These are phyloP conservation scores for Aureobasidium sp. DNA, from an alignment of 2,329 filamentous ascomycete genomes.

Conservation along the genomic window DNA sequence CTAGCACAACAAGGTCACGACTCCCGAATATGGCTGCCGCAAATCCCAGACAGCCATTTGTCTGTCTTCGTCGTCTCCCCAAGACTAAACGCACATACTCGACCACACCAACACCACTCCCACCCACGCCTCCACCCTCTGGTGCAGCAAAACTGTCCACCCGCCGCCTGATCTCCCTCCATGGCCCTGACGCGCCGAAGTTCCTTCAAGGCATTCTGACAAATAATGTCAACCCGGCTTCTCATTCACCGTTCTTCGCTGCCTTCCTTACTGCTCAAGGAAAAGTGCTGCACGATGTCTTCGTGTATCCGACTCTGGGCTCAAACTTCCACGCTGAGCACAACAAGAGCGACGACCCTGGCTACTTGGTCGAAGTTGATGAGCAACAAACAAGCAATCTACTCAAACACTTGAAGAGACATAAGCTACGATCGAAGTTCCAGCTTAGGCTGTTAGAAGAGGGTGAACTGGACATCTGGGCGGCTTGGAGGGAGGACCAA, in stretches of 20 bases:
- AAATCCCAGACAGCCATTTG: not conserved
- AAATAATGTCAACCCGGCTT: slow-evolving; percentile 49
- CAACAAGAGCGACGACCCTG: slow-evolving; percentile 31
- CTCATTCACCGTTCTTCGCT: slow-evolving; percentile 59
- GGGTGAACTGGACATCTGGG: slow-evolving; percentile 63
- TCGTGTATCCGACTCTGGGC: slow-evolving; percentile 63
- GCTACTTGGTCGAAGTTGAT: slow-evolving; percentile 79
- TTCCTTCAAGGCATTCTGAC: slow-evolving; percentile 89
- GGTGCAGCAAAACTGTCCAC: slow-evolving; percentile 55
- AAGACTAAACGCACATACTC: not conserved
- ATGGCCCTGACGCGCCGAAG: slow-evolving; percentile 69
- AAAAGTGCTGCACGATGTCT: slow-evolving; percentile 79
- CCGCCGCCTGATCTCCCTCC: slow-evolving; percentile 70
- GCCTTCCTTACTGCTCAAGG: slow-evolving; percentile 80
- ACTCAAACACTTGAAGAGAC: slow-evolving; percentile 68
- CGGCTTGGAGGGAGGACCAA: slow-evolving; percentile 59
- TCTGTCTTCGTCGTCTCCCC: slow-evolving; percentile 14
- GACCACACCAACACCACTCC: slow-evolving; percentile 16
- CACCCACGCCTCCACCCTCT: slow-evolving; percentile 44
- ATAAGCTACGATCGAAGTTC: slow-evolving; percentile 79
- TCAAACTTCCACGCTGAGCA: slow-evolving; percentile 23
- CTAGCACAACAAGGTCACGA: not conserved
- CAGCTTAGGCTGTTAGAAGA: slow-evolving; percentile 57
- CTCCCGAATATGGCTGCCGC: not conserved
- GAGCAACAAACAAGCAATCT: slow-evolving; percentile 55